Evolutionary conservation across 208 protist genomes (phyloP), one percentile per base, ranked within the genome.

Genomic region (Crithidia fasciculata): DNA sequence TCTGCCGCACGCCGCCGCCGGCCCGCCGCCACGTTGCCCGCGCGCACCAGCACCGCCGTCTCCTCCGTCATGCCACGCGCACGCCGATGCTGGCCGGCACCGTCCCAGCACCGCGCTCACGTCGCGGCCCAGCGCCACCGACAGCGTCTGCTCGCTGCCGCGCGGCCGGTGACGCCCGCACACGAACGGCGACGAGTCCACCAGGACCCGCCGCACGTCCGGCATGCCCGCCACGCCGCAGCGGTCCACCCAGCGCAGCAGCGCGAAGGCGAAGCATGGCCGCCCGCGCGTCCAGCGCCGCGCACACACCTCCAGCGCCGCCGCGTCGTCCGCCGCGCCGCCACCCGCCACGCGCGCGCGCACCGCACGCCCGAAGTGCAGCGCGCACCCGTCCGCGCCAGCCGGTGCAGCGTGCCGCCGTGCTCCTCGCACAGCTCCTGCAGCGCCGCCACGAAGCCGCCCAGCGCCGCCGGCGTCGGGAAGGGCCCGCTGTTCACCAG

Each of bases 31-130:
- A 56, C 5, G 1, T 61, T 39, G 0, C 53, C 45, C 16, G 56
- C 71, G 15, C 77, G 66, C 78, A 87, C 67, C 41, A 84, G 78
- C 63, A 67, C 49, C 50, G 62, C 74, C 55, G 82, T 85, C 53
- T 84, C 82, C 70, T 83, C 82, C 60, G 79, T 83, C 68, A 82
- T 63, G 71, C 79, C 8, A 83, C 50, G 50, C 52, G 53, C 45
- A 70, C 76, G 43, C 78, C 79, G 47, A 78, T 65, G 69, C 49
- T 49, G 37, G 60, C 50, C 39, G 80, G 72, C 37, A 84, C 56
- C 57, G 47, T 40, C 75, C 74, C 36, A 87, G 43, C 13, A 74
- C 58, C 58, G 53, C 66, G 68, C 52, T 71, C 69, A 74, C 47
- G 62, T 85, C 68, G 56, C 79, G 78, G 54, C 82, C 75, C 16